A percentile compares a stretch with the other conserved stretches of the same genome.
These are phyloP conservation scores for Dactylellina parvicollis DNA, from an alignment of 2,329 filamentous ascomycete genomes.

Conservation along the genomic window DNA sequence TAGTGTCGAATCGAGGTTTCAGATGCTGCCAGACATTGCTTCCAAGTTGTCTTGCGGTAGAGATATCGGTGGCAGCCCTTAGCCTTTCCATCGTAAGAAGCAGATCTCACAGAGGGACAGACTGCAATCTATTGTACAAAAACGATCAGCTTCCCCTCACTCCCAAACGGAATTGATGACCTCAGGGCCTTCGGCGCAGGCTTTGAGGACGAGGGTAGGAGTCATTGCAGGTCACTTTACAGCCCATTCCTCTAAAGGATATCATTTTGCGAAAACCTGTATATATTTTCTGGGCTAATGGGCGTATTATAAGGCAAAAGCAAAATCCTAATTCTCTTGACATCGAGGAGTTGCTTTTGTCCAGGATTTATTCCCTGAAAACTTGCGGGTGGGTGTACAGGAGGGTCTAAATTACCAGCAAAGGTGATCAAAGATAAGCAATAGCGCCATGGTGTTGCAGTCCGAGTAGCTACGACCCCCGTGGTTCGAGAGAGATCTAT, in stretches of 20 bases:
- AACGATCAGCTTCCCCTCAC: conserved; percentile 25
- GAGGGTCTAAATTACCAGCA: background rate
- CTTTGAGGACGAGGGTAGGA: conserved; percentile 14
- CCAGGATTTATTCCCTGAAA: background rate
- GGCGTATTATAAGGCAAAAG: background rate
- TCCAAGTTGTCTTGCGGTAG: background rate
- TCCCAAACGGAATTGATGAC: conserved; percentile 4
- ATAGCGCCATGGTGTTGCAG: background rate
- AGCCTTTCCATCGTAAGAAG: conserved; percentile 3
- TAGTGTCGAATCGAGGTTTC: conserved; percentile 9
- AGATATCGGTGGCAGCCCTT: conserved; percentile 1
- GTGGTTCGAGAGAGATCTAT: background rate
- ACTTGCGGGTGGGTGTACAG: background rate
- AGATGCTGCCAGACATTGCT: background rate
- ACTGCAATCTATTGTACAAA: conserved; percentile 17
- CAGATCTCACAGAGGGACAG: background rate
- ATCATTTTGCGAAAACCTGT: conserved; percentile 18
- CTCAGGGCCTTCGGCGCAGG: too few species aligned
- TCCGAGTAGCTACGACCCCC: background rate
- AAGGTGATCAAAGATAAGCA: conserved; percentile 6
- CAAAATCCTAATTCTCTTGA: conserved; percentile 1
- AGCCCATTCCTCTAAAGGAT: conserved; percentile 8
- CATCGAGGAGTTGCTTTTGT: background rate
- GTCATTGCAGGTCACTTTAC: background rate
- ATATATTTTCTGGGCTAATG: background rate